Evolutionary conservation across 306 rosid genomes (phyloP).

Genomic region (Trifolium fragiferum): DNA sequence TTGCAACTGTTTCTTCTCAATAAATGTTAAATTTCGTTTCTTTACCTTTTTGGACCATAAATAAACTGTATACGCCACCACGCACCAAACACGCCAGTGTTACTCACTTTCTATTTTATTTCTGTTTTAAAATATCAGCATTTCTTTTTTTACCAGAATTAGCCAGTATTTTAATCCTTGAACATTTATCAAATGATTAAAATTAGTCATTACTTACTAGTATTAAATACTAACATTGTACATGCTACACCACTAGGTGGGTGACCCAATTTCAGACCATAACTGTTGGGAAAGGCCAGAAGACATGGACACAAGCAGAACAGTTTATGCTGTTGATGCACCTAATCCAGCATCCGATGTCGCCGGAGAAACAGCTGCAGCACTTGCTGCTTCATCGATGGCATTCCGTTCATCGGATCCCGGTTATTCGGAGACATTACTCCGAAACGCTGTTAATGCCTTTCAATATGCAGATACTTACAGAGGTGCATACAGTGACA

Average conservation of each 20-base stretch:
- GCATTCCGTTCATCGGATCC: conserved; percentile 79
- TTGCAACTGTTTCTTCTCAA: conserved; percentile 16
- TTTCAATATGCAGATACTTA: conserved; percentile 77
- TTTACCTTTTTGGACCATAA: background rate
- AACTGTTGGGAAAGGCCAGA: conserved; percentile 95
- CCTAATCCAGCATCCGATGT: conserved; percentile 90
- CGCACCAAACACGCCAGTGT: conserved; percentile 26
- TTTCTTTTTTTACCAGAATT: no score
- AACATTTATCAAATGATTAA: no score
- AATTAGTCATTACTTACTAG: no score
- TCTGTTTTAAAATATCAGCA: no score
- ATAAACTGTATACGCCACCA: background rate
- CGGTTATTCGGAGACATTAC: conserved; percentile 66
- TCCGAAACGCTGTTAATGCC: conserved; percentile 68
- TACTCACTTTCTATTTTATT: background rate
- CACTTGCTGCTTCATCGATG: conserved; percentile 80
- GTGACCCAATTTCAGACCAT: conserved; percentile 82
- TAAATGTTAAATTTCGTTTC: background rate
- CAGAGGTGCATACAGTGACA: conserved; percentile 93
- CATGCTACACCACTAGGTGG: conserved; percentile 56
- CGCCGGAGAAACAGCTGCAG: conserved; percentile 89
- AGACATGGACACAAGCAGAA: conserved; percentile 89
- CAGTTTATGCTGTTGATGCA: conserved; percentile 80
- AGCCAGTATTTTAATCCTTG: no score
- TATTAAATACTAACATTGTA: background rate